A percentile compares a stretch with the other conserved stretches of the same genome.
Evolutionary conservation across 441 rosid genomes (phyloP).

Genomic region (Isatis lusitanica): DNA sequence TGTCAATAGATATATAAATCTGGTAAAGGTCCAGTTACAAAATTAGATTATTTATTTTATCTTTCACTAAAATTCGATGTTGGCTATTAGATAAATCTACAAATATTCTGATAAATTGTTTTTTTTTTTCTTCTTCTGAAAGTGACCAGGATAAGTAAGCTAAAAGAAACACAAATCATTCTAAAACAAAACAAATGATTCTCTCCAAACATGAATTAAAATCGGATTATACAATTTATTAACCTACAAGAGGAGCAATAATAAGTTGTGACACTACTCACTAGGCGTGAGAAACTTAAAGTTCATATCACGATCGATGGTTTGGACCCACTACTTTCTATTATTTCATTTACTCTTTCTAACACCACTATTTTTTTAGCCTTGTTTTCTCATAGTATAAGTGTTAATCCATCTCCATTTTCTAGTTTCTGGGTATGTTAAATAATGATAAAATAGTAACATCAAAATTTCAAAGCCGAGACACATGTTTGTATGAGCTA

Average conservation of each 20-base stretch:
- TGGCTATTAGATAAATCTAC: background rate
- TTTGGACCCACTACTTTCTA: slow-evolving; percentile 33
- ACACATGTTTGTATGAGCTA: slow-evolving; percentile 30
- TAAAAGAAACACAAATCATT: background rate
- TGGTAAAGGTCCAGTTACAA: background rate
- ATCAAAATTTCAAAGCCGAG: slow-evolving; percentile 19
- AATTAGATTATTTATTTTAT: background rate
- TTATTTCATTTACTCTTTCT: background rate
- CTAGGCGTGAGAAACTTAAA: slow-evolving; percentile 36
- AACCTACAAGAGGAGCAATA: slow-evolving; percentile 1
- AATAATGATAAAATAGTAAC: no score
- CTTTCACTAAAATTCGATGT: background rate
- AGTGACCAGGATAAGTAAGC: background rate
- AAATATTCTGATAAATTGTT: background rate
- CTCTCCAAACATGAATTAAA: background rate
- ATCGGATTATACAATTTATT: background rate
- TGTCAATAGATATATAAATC: background rate
- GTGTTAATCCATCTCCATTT: background rate
- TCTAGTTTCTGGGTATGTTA: background rate
- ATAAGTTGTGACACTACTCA: slow-evolving; percentile 31
- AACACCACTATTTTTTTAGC: background rate
- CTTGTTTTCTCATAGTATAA: background rate
- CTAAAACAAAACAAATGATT: background rate
- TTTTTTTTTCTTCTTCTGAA: background rate
- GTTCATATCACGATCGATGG: slow-evolving; percentile 19